Percentiles rank a stretch among this genome's conserved stretches.
Conservation (phyloP, 768 basidiomycete genomes). For the Leccinum longicurvipes region DNA sequence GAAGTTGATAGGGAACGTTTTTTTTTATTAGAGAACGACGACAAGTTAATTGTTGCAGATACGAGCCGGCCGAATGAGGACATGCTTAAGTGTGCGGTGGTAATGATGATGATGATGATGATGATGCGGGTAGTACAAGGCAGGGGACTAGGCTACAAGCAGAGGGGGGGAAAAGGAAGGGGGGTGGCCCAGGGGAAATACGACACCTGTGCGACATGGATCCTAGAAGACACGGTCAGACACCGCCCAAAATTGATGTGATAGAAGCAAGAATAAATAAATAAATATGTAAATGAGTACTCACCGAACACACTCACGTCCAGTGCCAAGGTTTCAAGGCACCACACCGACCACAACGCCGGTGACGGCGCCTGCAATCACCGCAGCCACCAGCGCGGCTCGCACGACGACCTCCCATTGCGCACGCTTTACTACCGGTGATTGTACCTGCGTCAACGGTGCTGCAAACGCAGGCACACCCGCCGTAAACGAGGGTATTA, state of each 20-base stretch:
- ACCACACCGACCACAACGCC: constrained; percentile 27
- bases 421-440: constrained; percentile 67
- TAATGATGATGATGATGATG: neutral
- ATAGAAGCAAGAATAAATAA: neutral
- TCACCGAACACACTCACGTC: neutral
- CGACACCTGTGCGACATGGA: neutral
- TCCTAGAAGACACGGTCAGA: neutral
- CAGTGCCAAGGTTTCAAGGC: neutral
- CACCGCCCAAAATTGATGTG: neutral
- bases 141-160: neutral
- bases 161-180: neutral
- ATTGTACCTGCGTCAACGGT: constrained; percentile 67
- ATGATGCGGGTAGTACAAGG: neutral
- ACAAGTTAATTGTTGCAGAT: neutral
- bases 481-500: constrained; percentile 31
- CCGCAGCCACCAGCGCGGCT: constrained; percentile 46
- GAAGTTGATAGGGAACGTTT: neutral
- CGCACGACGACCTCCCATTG: constrained; percentile 84
- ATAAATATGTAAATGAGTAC: neutral
- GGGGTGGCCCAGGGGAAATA: neutral
- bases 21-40: neutral
- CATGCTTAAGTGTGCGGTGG: constrained; percentile 7
- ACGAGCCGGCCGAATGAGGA: neutral
- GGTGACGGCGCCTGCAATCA: constrained; percentile 33
- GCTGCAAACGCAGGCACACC: constrained; percentile 68